Base-by-base conservation (phyloP, 371 early-diverging fungal species). In the Mortierella sp. region DNA sequence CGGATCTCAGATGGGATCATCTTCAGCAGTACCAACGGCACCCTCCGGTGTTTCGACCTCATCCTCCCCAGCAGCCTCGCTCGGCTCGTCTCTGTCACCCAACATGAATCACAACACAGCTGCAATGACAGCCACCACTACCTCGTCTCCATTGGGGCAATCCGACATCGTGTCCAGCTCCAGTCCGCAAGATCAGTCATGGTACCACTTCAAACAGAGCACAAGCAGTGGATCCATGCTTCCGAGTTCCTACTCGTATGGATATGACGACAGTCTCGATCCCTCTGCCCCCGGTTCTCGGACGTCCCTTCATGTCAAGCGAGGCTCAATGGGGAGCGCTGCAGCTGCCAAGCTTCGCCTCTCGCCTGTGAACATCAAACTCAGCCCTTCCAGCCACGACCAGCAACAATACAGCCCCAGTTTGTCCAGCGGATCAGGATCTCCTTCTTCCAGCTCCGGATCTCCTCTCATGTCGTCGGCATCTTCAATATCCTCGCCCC, bases 381-480 rank as follows among this genome's bases (percentile, higher is more conserved):
- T 76, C 21, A 81, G 54, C 56, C 48, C 85, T 8, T 35, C 70
- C 38, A 75, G 72, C 11, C 71, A 44, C 12, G 79, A 84, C 10
- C 74, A 76, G 3, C 77, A 81, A 32, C 82, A 85, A 49, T 82
- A 82, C 71, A 86, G 78, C 29, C 82, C 87, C n/a, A 82, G 82
- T 49, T 11, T 77, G 7, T 82, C 87, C n/a, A 86, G 87, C 43
- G 87, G 82, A 46, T 80, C 82, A 21, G 82, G 87, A 3, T 77
- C 87, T 4, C 82, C 78, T 8, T 86, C 87, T 8, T 78, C 87
- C 4, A 77, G 68, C 48, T 86, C 87, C 29, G 75, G 87, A 18
- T 86, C 87, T 18, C 87, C 87, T 27, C 82, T 85, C 74, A 79
- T 86, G 82, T 82, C 87, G 16, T 80, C 82, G 6, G 77, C 80